Conservation (phyloP, 306 rosid genomes). For the Gleditsia sinensis region DNA sequence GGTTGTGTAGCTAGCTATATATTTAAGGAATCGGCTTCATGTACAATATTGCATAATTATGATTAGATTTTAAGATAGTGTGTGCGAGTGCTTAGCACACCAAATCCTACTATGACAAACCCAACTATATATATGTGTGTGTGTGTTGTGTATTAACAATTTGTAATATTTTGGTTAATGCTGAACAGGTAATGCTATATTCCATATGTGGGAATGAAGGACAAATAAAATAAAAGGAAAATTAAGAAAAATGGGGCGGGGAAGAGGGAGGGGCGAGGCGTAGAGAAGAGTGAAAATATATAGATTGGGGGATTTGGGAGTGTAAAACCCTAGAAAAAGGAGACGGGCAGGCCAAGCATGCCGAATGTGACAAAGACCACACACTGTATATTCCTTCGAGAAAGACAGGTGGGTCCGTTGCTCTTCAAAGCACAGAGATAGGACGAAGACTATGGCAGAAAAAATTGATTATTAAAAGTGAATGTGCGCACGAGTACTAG, state of each 20-base stretch:
- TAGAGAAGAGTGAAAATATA: not conserved
- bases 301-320: not conserved
- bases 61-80: not conserved
- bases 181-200: not conserved
- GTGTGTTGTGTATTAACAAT: too few relatives aligned
- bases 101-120: not conserved
- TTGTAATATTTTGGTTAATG: not conserved
- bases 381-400: slow-evolving; percentile 98
- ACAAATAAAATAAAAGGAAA: not conserved
- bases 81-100: slow-evolving; percentile 4
- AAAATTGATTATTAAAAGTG: slow-evolving; percentile 15
- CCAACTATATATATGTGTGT: not conserved
- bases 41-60: not conserved
- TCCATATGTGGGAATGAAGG: slow-evolving; percentile 34
- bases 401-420: slow-evolving; percentile 69
- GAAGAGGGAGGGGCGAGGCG: slow-evolving; percentile 11
- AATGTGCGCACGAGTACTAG: slow-evolving; percentile 75
- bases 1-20: too few relatives aligned
- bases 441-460: not conserved
- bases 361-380: slow-evolving; percentile 78
- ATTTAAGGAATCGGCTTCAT: not conserved
- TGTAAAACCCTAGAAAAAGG: slow-evolving; percentile 80
- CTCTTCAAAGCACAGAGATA: slow-evolving; percentile 26
- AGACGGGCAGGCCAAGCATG: slow-evolving; percentile 80
- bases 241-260: slow-evolving; percentile 22